These are phyloP conservation scores for Prunus salicina DNA, from an alignment of 306 rosid genomes.

Conservation along the genomic window DNA sequence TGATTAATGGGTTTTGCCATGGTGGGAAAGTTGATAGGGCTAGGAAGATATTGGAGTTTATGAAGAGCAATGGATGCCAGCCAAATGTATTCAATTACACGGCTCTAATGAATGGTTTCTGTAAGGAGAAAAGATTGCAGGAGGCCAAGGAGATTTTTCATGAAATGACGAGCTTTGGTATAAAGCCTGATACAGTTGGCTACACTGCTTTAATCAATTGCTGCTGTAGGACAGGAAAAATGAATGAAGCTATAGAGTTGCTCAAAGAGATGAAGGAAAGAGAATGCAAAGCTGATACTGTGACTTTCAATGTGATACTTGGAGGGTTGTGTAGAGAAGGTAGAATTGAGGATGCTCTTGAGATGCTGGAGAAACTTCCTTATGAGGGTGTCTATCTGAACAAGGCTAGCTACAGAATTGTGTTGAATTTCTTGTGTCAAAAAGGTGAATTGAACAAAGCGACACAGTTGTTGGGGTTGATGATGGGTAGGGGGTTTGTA, in stretches of 20 bases:
- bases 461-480: conserved; percentile 47
- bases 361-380: conserved; percentile 69
- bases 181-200: conserved; percentile 64
- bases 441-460: conserved; percentile 62
- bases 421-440: conserved; percentile 58
- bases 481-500: conserved; percentile 67
- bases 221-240: conserved; percentile 52
- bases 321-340: conserved; percentile 75
- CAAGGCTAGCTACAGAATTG: conserved; percentile 82
- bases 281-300: conserved; percentile 54
- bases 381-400: conserved; percentile 71
- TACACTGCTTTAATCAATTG: conserved; percentile 69
- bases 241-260: conserved; percentile 58
- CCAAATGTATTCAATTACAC: conserved; percentile 76
- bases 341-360: conserved; percentile 63
- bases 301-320: conserved; percentile 68
- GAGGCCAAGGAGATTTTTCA: conserved; percentile 56
- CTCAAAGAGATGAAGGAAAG: conserved; percentile 70
- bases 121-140: conserved; percentile 48
- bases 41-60: conserved; percentile 55
- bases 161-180: conserved; percentile 58
- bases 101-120: conserved; percentile 59
- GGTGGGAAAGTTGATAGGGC: conserved; percentile 66
- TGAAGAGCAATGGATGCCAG: conserved; percentile 76
- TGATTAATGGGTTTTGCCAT: conserved; percentile 73